Evolutionary conservation across 2,329 filamentous ascomycete genomes (phyloP).

Genomic region (Juglanconis juglandina): DNA sequence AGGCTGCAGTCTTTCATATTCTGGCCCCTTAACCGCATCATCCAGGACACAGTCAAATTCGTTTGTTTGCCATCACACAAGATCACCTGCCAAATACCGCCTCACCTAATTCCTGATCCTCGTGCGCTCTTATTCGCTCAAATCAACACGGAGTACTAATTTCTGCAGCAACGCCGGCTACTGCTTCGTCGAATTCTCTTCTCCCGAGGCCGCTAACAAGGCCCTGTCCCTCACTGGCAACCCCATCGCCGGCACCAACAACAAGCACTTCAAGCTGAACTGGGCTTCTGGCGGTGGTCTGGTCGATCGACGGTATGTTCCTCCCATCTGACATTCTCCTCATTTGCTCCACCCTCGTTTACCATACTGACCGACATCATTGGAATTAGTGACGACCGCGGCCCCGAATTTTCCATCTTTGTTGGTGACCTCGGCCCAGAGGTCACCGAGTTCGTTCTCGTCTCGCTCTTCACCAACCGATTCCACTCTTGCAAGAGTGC

Average conservation of each 20-base stretch:
- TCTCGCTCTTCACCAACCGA: constrained; percentile 93
- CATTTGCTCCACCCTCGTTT: not conserved
- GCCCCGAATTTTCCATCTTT: constrained; percentile 95
- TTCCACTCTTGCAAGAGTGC: constrained; percentile 98
- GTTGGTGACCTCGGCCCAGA: constrained; percentile 96
- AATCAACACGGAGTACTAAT: constrained; percentile 20
- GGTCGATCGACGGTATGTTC: constrained; percentile 78
- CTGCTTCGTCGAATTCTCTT: constrained; percentile 79
- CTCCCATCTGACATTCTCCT: constrained; percentile 1
- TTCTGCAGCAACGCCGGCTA: constrained; percentile 82
- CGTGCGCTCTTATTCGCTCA: no score
- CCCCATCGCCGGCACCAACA: constrained; percentile 80
- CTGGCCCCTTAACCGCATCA: no score
- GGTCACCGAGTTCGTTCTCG: constrained; percentile 96
- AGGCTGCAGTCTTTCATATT: no score
- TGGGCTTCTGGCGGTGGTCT: constrained; percentile 97
- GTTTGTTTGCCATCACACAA: no score
- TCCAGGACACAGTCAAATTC: no score
- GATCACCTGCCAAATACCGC: no score
- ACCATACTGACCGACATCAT: constrained; percentile 7
- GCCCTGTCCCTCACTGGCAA: constrained; percentile 86
- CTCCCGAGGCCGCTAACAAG: constrained; percentile 81
- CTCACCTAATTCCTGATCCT: no score
- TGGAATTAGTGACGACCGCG: constrained; percentile 77
- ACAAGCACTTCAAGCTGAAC: constrained; percentile 96